phyloP scores from a whole-genome alignment of 164 flowering plant genomes.

The Macadamia integrifolia region DNA sequence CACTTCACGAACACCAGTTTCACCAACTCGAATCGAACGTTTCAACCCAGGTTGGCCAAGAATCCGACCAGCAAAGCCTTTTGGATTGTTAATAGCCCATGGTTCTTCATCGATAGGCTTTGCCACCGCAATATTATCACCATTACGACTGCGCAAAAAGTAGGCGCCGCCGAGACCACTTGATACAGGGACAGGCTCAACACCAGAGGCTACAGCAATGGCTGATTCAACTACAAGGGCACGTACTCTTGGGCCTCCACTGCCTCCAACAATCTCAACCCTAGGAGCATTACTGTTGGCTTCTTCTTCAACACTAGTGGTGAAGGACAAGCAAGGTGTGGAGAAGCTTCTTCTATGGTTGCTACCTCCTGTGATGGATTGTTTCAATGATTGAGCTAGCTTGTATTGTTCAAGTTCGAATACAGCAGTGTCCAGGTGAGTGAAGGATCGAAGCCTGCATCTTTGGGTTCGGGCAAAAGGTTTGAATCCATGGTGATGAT shows the following conservation, averaged over 20 bases:
- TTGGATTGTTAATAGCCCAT: conserved; percentile 56
- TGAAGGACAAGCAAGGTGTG: conserved; percentile 66
- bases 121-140: conserved; percentile 60
- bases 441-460: conserved; percentile 59
- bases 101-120: conserved; percentile 83
- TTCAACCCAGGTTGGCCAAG: conserved; percentile 64
- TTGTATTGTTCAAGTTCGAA: conserved; percentile 31
- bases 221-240: conserved; percentile 66
- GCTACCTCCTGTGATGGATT: conserved; percentile 22
- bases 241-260: conserved; percentile 31
- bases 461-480: conserved; percentile 43
- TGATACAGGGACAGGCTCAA: conserved; percentile 36
- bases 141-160: conserved; percentile 32
- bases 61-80: conserved; percentile 49
- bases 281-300: conserved; percentile 21
- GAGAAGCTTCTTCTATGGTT: conserved; percentile 57
- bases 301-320: conserved; percentile 29
- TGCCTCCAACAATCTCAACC: conserved; percentile 53
- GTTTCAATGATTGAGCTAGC: conserved; percentile 31
- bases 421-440: conserved; percentile 36
- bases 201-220: conserved; percentile 63
- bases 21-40: conserved; percentile 58
- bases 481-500: conserved; percentile 54
- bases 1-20: conserved; percentile 69
- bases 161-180: conserved; percentile 82